Base-by-base conservation (phyloP, 1,139 yeast species). In the Candida smagusa region DNA sequence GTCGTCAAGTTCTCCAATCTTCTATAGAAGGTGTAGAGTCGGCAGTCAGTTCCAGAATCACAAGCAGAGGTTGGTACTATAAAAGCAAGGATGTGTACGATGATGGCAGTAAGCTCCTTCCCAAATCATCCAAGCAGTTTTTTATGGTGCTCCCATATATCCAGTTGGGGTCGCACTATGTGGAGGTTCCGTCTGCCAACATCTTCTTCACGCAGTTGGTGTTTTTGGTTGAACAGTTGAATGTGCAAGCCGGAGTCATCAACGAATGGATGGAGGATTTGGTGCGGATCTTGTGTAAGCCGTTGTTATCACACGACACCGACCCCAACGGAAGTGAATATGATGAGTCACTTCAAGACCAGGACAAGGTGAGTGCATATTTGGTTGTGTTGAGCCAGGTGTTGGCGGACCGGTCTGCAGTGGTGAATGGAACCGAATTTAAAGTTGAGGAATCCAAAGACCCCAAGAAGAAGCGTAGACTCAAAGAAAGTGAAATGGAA, bases 261-360 rank as follows among this genome's bases (percentile, higher is more conserved):
- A 83, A 82, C 49, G 58, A 56, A 5, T 77, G 89, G 78, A 57
- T 80, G 42, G 54, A 54, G 1, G 65, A 72, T 11, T 60, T 88
- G 38, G 53, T 66, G 8, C 52, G 51, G 1, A 59, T 81, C 11
- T 65, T 81, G 43, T 58, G 63, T 38, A 67, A 63, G 36, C 81
- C 74, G 6, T 63, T 79, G 27, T 64, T 63, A 43, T 56, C 63
- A 2, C 69, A 66, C 28, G 73, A 71, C 11, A 65, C 68, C 35
- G 69, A 69, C 37, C 81, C 84, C 2, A 79, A 79, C 42, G 95
- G 94, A 12, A 86, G 79, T 38, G 97, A 89, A 49, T 92, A 89
- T 55, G 81, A 78, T 21, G 74, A 74, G 11, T 80, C 94, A 0
- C 67, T 90, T 35, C 77, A 77, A 30, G 81, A 77, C 33, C 97